phyloP scores from a whole-genome alignment of 306 rosid species.

The Amphicarpaea edgeworthii region DNA sequence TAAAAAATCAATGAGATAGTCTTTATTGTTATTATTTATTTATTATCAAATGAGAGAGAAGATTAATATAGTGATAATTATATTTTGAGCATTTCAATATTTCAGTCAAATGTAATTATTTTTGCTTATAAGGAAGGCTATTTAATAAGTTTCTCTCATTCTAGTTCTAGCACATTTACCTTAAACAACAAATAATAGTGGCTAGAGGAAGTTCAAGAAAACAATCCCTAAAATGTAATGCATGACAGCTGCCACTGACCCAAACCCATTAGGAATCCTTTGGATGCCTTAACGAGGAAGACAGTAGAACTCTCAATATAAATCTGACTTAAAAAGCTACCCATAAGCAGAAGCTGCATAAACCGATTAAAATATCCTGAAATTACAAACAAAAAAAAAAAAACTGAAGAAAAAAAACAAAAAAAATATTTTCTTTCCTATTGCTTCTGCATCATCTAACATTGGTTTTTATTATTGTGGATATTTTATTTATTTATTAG shows the following conservation, averaged over 20 bases:
- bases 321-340: neutral
- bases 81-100: neutral
- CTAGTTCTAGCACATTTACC: neutral
- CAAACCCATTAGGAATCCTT: neutral
- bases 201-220: neutral
- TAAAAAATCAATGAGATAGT: no score
- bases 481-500: conserved; percentile 6
- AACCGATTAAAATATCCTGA: neutral
- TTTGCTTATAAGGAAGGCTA: neutral
- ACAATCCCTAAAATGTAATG: neutral
- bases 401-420: neutral
- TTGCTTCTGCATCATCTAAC: neutral
- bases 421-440: neutral
- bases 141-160: neutral
- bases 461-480: neutral
- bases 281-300: neutral
- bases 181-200: neutral
- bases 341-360: neutral
- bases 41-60: neutral
- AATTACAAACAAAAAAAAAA: neutral
- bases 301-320: neutral
- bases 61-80: neutral
- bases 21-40: neutral
- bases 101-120: neutral
- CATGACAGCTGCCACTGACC: neutral